Base-by-base conservation (phyloP, 108 stramenopile genomes). In the Stephanodiscus minutulus region DNA sequence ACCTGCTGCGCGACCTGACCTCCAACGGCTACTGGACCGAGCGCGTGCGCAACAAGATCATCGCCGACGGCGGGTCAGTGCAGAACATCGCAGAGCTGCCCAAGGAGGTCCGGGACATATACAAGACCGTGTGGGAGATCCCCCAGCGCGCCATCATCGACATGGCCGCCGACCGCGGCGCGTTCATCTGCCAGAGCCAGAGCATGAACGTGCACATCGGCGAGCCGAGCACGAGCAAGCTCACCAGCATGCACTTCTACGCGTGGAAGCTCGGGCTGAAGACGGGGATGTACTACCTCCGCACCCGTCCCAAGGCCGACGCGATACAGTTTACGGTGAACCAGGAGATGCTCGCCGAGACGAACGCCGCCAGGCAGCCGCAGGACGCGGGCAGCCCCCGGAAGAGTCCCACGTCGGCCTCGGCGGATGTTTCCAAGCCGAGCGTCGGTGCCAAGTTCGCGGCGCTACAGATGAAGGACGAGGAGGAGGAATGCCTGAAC, bases 81-180 rank as follows among this genome's bases (percentile, higher is more conserved):
- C 97, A 97, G 81, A 87, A 91, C 69, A 87, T 99, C 53, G 57
- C 66, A 17, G 97, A 91, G 18, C 96, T 99, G 52, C 99, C 99
- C 20, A 83, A 86, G 64, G 73, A 94, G 48, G 82, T 98, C 60
- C 92, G 96, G 27, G 96, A 93, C 59, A 86, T 99, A 20, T 99
- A 96, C 91, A 97, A 97, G 90, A 99, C 99, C 21, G 98, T 98
- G n/a, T 98, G 99, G 99, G 99, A 98, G 78, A 97, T 99, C 72
- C 88, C 94, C 52, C 97, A 98, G 76, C 82, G 91, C 50, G 63
- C 83, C 54, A 88, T 99, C 70, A 84, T 99, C 56, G 99, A 99
- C 69, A 92, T 99, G 89, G 98, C 98, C 27, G 99, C 98, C 22
- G 99, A 98, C 76, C 96, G 99, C 44, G 97, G 97, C 4, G 96